Evolutionary conservation across 257 asterid species (phyloP).

Genomic region (Nicotiana knightiana): DNA sequence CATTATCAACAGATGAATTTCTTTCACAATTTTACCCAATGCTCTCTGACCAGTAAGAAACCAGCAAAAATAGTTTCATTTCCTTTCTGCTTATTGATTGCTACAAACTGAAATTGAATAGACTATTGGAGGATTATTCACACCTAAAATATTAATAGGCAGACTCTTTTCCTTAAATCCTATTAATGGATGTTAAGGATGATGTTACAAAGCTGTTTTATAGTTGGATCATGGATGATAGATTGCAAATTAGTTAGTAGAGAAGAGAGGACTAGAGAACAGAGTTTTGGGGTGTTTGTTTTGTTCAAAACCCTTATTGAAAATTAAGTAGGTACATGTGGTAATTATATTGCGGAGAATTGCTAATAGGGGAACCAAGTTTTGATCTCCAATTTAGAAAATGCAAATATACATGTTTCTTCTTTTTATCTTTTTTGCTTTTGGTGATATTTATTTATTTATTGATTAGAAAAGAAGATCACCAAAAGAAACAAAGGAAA

Average conservation of each 20-base stretch:
- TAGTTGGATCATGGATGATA: neutral
- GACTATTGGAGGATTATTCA: neutral
- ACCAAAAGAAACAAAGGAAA: neutral
- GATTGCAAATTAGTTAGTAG: neutral
- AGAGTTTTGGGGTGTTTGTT: neutral
- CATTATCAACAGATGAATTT: constrained; percentile 55
- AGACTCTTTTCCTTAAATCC: neutral
- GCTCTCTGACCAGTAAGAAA: constrained; percentile 55
- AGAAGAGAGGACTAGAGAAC: neutral
- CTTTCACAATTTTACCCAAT: constrained; percentile 52
- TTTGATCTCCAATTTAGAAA: neutral
- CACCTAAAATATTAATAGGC: neutral
- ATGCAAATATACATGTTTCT: neutral
- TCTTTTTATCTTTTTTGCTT: neutral
- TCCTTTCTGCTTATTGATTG: neutral
- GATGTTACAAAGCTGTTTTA: neutral
- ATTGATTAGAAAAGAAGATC: neutral
- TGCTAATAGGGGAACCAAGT: neutral
- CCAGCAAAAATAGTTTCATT: constrained; percentile 6
- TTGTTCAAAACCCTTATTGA: neutral
- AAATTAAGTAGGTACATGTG: neutral
- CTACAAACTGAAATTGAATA: neutral
- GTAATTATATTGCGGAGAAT: neutral
- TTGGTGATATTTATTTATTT: neutral
- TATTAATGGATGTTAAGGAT: neutral